Percentiles rank a stretch among this genome's conserved stretches.
These are phyloP conservation scores for Rosa rugosa DNA, from an alignment of 306 rosid species.

Conservation along the genomic window DNA sequence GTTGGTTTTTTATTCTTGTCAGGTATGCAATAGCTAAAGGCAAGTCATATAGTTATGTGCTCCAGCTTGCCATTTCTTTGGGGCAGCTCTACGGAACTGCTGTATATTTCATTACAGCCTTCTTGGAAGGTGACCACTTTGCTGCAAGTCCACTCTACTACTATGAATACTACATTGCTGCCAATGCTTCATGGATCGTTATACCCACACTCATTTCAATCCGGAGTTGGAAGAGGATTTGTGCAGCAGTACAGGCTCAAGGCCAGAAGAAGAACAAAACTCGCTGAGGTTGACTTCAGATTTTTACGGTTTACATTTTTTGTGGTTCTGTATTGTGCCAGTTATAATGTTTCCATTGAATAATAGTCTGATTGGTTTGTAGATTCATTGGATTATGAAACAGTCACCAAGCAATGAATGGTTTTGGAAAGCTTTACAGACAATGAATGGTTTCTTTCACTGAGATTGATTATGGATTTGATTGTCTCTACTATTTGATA, in stretches of 20 bases:
- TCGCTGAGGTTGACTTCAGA: constrained; percentile 44
- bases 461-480: neutral
- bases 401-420: neutral
- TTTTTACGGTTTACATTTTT: neutral
- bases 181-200: constrained; percentile 71
- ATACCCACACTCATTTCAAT: constrained; percentile 61
- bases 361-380: neutral
- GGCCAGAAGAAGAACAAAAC: constrained; percentile 64
- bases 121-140: constrained; percentile 78
- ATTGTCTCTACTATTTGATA: neutral
- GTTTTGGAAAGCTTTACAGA: neutral
- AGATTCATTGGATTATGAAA: neutral
- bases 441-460: neutral
- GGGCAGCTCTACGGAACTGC: constrained; percentile 82
- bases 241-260: constrained; percentile 48
- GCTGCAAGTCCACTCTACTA: constrained; percentile 59
- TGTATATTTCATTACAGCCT: constrained; percentile 65
- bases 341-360: neutral
- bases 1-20: constrained; percentile 23
- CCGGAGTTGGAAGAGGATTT: constrained; percentile 80
- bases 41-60: constrained; percentile 73
- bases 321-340: neutral
- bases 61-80: constrained; percentile 80
- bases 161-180: constrained; percentile 69
- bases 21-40: constrained; percentile 76